Evolutionary conservation across 2,329 filamentous ascomycete species (phyloP).

Genomic region (Phoma sp.): DNA sequence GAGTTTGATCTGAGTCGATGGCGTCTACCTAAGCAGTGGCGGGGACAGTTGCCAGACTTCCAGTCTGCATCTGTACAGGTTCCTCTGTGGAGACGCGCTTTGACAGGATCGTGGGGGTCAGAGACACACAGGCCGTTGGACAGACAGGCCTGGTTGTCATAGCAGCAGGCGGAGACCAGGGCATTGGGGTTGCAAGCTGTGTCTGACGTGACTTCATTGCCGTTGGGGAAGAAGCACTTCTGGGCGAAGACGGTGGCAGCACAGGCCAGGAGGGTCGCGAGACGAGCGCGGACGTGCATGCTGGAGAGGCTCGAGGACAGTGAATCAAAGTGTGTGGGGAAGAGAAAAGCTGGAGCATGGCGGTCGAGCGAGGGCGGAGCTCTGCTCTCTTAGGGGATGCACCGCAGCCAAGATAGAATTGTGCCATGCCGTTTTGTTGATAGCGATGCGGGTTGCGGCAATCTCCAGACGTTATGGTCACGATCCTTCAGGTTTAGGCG

Average conservation of each 20-base stretch:
- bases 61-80: slow-evolving; percentile 37
- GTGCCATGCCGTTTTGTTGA: slow-evolving; percentile 11
- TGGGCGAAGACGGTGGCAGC: slow-evolving; percentile 12
- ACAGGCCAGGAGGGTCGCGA: slow-evolving; percentile 3
- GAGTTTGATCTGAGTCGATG: neutral
- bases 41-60: slow-evolving; percentile 34
- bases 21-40: slow-evolving; percentile 27
- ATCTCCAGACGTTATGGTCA: slow-evolving; percentile 6
- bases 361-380: neutral
- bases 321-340: slow-evolving; percentile 3
- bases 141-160: slow-evolving; percentile 38
- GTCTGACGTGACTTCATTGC: slow-evolving; percentile 13
- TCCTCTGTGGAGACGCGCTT: slow-evolving; percentile 31
- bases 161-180: slow-evolving; percentile 35
- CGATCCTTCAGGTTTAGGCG: neutral
- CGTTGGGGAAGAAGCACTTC: slow-evolving; percentile 28
- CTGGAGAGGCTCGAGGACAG: neutral
- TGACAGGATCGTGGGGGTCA: slow-evolving; percentile 28
- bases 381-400: neutral
- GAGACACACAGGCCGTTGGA: slow-evolving; percentile 40
- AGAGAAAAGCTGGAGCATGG: neutral
- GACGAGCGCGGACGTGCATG: slow-evolving; percentile 3
- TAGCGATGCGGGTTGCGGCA: neutral
- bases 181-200: slow-evolving; percentile 27
- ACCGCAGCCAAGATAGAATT: neutral